These are phyloP conservation scores for Lizonia empirigonia DNA, from an alignment of 2,329 filamentous ascomycete genomes.

Conservation along the genomic window DNA sequence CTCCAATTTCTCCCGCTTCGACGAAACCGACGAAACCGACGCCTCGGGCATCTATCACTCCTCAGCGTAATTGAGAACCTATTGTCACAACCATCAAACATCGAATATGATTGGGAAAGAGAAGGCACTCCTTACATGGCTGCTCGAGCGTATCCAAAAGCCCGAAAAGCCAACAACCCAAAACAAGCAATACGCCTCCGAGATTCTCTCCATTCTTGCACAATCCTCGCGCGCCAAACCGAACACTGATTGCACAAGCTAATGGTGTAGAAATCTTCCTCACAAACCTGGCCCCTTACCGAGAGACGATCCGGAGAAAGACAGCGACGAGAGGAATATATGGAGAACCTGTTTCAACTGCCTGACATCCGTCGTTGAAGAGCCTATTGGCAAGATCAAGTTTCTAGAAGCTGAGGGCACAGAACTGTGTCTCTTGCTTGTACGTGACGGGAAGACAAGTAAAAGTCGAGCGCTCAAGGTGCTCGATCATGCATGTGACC, in stretches of 20 bases:
- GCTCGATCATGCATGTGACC: conserved; percentile 78
- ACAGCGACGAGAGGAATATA: conserved; percentile 89
- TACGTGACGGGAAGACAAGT: conserved; percentile 77
- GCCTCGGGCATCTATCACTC: conserved; percentile 86
- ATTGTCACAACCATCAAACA: conserved; percentile 70
- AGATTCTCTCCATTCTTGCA: conserved; percentile 86
- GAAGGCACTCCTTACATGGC: conserved; percentile 73
- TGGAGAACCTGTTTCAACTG: conserved; percentile 93
- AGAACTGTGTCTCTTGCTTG: conserved; percentile 89
- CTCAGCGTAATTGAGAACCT: conserved; percentile 84
- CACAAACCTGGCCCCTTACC: conserved; percentile 82
- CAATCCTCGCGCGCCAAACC: conserved; percentile 74
- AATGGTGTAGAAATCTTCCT: conserved; percentile 81
- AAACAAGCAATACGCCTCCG: conserved; percentile 94
- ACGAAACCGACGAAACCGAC: conserved; percentile 76
- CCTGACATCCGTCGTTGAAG: conserved; percentile 79
- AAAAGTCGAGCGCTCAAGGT: conserved; percentile 78
- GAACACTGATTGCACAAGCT: conserved; percentile 64
- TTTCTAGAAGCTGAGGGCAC: conserved; percentile 91
- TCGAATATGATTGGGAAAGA: conserved; percentile 75
- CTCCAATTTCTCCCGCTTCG: conserved; percentile 77
- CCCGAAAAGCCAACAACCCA: conserved; percentile 74
- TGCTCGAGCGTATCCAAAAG: conserved; percentile 73
- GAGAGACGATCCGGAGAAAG: conserved; percentile 85
- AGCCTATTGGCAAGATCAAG: conserved; percentile 73